Evolutionary conservation across 805 yeast species (phyloP).

Genomic region (Kuraishia hungarica): DNA sequence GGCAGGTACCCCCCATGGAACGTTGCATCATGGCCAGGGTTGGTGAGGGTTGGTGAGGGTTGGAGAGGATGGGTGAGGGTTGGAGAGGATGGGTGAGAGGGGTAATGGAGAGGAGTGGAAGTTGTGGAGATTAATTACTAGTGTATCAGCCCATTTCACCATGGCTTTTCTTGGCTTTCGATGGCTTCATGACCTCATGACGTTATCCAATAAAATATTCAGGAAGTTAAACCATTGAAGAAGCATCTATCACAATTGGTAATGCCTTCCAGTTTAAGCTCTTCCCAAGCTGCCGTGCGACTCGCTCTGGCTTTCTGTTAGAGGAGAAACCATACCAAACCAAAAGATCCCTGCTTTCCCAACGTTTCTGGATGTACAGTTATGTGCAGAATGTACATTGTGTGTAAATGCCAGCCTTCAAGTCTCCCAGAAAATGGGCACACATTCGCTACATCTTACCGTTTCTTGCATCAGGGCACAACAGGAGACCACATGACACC

Average conservation of each 20-base stretch:
- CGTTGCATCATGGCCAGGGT: too few species aligned
- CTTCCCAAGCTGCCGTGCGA: not conserved
- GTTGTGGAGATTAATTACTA: too few species aligned
- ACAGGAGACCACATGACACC: not conserved
- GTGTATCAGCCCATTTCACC: too few species aligned
- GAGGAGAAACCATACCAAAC: not conserved
- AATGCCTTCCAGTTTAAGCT: not conserved
- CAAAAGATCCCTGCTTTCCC: not conserved
- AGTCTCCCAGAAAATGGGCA: not conserved
- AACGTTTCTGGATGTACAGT: not conserved
- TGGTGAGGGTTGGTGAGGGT: too few species aligned
- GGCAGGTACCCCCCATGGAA: not conserved
- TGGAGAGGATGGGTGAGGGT: not conserved
- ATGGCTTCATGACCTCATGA: too few species aligned
- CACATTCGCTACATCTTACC: not conserved
- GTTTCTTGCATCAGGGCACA: not conserved
- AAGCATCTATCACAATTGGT: too few species aligned
- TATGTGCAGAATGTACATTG: too few species aligned
- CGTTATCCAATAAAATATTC: too few species aligned
- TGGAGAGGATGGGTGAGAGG: not conserved
- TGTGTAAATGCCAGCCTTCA: too few species aligned
- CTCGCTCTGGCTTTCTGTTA: not conserved
- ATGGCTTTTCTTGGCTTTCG: too few species aligned
- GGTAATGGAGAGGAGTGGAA: too few species aligned
- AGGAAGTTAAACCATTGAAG: too few species aligned